These are phyloP conservation scores for Schizophyllum amplum DNA, from an alignment of 1,284 basidiomycete species.

Conservation along the genomic window DNA sequence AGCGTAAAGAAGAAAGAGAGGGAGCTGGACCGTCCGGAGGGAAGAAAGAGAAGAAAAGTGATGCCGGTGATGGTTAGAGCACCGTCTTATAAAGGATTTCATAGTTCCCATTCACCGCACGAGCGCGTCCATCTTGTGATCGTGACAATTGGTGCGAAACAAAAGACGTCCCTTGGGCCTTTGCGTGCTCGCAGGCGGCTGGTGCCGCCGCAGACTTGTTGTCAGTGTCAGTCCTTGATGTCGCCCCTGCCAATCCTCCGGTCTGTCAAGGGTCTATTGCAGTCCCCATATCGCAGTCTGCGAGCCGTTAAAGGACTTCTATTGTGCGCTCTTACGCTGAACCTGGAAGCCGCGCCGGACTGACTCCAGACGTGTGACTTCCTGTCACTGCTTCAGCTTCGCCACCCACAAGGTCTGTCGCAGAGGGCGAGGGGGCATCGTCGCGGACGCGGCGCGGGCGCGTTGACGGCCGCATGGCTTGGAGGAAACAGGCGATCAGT, in stretches of 20 bases:
- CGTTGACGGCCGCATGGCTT: background rate
- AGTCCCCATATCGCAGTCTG: too few relatives aligned
- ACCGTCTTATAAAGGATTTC: background rate
- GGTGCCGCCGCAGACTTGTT: too few relatives aligned
- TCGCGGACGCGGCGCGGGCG: too few relatives aligned
- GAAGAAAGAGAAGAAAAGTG: background rate
- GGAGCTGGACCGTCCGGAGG: background rate
- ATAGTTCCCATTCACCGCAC: background rate
- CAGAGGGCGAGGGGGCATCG: background rate
- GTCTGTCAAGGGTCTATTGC: background rate
- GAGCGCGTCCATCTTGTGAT: background rate
- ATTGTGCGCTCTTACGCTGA: too few relatives aligned
- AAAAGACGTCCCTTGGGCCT: background rate
- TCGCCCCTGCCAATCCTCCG: background rate
- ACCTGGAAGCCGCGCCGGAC: too few relatives aligned
- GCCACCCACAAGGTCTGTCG: background rate
- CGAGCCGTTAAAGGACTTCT: too few relatives aligned
- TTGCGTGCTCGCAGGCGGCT: background rate
- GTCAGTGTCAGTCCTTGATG: too few relatives aligned
- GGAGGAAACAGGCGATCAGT: background rate
- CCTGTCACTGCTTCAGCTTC: too few relatives aligned
- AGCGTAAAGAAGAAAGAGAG: slow-evolving; percentile 1
- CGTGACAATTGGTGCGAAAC: background rate
- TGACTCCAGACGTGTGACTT: too few relatives aligned
- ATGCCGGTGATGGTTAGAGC: background rate